Evolutionary conservation across 2,329 filamentous ascomycete genomes (phyloP).

Genomic region (Cladophialophora chaetospira): DNA sequence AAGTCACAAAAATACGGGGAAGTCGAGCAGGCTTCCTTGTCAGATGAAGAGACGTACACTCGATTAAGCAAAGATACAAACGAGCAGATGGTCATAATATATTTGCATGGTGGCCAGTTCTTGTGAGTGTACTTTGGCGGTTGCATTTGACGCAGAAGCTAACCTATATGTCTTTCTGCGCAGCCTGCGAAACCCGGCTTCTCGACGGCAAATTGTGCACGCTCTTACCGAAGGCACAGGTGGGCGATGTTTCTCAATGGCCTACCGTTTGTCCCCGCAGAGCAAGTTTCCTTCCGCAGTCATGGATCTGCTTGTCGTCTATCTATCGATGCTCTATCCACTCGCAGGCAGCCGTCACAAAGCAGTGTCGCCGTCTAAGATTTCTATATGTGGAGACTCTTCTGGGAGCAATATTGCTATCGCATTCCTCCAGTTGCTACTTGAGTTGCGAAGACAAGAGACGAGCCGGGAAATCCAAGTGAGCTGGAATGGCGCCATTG

Average conservation of each 20-base stretch:
- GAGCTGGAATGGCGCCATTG: constrained; percentile 35
- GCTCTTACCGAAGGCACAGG: constrained; percentile 39
- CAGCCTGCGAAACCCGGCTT: constrained; percentile 16
- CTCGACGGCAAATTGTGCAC: constrained; percentile 42
- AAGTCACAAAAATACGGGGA: background rate
- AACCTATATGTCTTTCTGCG: background rate
- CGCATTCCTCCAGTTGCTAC: constrained; percentile 44
- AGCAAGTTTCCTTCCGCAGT: constrained; percentile 49
- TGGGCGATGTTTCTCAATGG: constrained; percentile 46
- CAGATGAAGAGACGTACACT: too few relatives aligned
- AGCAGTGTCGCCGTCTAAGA: constrained; percentile 45
- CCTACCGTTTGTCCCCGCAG: constrained; percentile 49
- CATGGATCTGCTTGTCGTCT: constrained; percentile 46
- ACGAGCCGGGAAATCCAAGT: constrained; percentile 35
- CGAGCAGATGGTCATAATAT: background rate
- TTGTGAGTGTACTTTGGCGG: background rate
- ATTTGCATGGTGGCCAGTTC: constrained; percentile 5
- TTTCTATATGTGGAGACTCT: constrained; percentile 48
- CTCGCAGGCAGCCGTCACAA: constrained; percentile 44
- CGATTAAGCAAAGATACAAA: too few relatives aligned
- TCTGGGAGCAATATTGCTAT: constrained; percentile 46
- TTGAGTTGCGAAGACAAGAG: constrained; percentile 30
- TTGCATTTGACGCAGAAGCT: background rate
- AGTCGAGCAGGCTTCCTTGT: too few relatives aligned
- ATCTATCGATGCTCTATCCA: constrained; percentile 48